Evolutionary conservation across 1,284 basidiomycete genomes (phyloP).

Genomic region (Neotropicomus parvogracilis): DNA sequence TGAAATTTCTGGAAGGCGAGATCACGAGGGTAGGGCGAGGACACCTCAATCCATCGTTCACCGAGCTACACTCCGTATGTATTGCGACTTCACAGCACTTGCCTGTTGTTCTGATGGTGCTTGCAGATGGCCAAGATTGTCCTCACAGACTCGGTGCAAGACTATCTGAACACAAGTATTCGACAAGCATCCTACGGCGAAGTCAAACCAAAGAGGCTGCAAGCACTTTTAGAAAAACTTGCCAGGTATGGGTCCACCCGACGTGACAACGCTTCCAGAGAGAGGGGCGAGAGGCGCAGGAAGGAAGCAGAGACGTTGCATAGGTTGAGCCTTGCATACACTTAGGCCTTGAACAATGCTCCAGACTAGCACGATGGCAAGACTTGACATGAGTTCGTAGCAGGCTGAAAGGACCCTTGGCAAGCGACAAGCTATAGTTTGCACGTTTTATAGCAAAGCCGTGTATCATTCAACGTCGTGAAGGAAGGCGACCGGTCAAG

Average conservation of each 20-base stretch:
- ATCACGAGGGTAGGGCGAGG: conserved; percentile 69
- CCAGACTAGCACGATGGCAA: conserved; percentile 5
- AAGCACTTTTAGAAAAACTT: conserved; percentile 77
- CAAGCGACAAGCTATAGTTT: conserved; percentile 31
- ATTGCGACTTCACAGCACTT: background rate
- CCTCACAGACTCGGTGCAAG: conserved; percentile 69
- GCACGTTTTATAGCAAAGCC: conserved; percentile 18
- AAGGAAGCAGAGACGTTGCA: conserved; percentile 79
- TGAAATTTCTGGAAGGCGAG: conserved; percentile 82
- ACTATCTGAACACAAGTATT: conserved; percentile 73
- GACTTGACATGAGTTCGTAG: no score
- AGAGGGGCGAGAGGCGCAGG: conserved; percentile 66
- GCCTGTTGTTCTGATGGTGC: conserved; percentile 9
- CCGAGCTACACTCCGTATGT: conserved; percentile 77
- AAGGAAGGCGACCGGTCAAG: conserved; percentile 43
- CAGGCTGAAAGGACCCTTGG: no score
- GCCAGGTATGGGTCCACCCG: conserved; percentile 63
- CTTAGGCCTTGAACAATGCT: no score
- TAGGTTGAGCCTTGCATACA: conserved; percentile 34
- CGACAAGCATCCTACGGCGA: conserved; percentile 70
- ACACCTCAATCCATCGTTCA: conserved; percentile 73
- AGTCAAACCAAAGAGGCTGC: conserved; percentile 74
- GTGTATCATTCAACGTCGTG: conserved; percentile 37
- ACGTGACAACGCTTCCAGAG: conserved; percentile 54
- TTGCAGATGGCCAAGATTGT: conserved; percentile 75